Conservation (phyloP, 2,329 filamentous ascomycete genomes). For the Neonectria neomacrospora region DNA sequence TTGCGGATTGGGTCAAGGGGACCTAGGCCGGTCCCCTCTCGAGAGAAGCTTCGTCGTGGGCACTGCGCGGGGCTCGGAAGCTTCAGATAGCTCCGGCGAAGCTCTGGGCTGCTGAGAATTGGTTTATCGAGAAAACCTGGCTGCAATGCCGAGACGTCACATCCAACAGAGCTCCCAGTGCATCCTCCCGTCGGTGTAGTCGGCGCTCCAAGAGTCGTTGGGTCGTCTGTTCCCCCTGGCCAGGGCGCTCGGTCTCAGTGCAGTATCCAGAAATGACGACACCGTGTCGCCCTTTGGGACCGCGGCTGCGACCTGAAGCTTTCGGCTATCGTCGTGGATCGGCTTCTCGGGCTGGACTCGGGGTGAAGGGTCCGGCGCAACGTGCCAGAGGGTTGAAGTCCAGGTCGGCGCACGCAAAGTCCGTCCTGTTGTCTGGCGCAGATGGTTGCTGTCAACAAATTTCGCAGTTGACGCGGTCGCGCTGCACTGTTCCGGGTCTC, state of each 20-base stretch:
- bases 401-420: constrained; percentile 25
- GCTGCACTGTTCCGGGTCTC: constrained; percentile 38
- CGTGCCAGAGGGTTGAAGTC: constrained; percentile 25
- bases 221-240: constrained; percentile 33
- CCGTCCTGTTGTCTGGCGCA: constrained; percentile 34
- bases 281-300: constrained; percentile 30
- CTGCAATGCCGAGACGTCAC: constrained; percentile 33
- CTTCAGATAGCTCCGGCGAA: constrained; percentile 25
- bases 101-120: constrained; percentile 11
- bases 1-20: constrained; percentile 47
- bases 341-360: constrained; percentile 16
- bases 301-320: constrained; percentile 22
- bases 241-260: constrained; percentile 28
- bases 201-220: constrained; percentile 27
- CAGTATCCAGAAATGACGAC: constrained; percentile 44
- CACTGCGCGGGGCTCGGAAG: constrained; percentile 43
- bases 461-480: constrained; percentile 40
- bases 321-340: constrained; percentile 19
- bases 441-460: constrained; percentile 47
- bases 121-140: constrained; percentile 24
- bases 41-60: constrained; percentile 36
- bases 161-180: constrained; percentile 37
- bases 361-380: constrained; percentile 11
- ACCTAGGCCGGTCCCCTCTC: constrained; percentile 51
- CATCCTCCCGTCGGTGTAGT: constrained; percentile 38